Percentiles rank a stretch among this genome's conserved stretches.
These are phyloP conservation scores for Pythium rishiriense DNA, from an alignment of 352 stramenopile species.

Conservation along the genomic window DNA sequence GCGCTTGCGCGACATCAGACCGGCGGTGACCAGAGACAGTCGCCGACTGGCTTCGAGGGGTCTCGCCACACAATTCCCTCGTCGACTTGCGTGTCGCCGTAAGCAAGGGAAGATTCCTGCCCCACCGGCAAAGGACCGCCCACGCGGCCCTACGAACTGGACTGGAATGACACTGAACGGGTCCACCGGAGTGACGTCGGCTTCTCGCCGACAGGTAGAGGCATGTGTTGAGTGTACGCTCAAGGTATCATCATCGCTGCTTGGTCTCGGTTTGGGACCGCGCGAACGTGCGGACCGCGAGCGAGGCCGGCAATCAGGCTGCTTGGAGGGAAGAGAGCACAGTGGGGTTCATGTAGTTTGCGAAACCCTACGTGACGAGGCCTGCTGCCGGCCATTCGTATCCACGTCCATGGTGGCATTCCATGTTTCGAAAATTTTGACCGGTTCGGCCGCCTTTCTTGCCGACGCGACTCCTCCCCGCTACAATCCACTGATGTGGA, in stretches of 20 bases:
- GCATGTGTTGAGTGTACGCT: background rate
- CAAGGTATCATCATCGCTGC: background rate
- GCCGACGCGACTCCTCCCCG: background rate
- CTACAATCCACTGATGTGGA: background rate
- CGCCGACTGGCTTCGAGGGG: slow-evolving; percentile 4
- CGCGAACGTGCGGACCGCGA: too few species aligned
- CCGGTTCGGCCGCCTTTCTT: background rate
- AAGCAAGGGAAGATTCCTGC: background rate
- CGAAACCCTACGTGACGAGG: background rate
- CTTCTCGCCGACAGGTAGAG: too few species aligned
- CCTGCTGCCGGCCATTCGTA: too few species aligned
- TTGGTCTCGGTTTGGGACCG: too few species aligned
- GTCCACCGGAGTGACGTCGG: too few species aligned
- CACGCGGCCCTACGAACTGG: too few species aligned
- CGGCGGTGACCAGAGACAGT: slow-evolving; percentile 23
- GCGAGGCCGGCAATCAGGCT: slow-evolving; percentile 1
- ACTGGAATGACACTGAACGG: too few species aligned
- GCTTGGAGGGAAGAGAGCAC: background rate
- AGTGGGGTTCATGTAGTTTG: too few species aligned
- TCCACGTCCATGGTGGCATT: background rate
- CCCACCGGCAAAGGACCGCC: too few species aligned
- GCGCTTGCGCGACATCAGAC: slow-evolving; percentile 18
- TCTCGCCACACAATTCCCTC: background rate
- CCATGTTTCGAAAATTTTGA: background rate
- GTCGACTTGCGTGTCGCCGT: background rate